These are phyloP conservation scores for Aspergillus novoparasiticus DNA, from an alignment of 2,329 filamentous ascomycete species.

Conservation along the genomic window DNA sequence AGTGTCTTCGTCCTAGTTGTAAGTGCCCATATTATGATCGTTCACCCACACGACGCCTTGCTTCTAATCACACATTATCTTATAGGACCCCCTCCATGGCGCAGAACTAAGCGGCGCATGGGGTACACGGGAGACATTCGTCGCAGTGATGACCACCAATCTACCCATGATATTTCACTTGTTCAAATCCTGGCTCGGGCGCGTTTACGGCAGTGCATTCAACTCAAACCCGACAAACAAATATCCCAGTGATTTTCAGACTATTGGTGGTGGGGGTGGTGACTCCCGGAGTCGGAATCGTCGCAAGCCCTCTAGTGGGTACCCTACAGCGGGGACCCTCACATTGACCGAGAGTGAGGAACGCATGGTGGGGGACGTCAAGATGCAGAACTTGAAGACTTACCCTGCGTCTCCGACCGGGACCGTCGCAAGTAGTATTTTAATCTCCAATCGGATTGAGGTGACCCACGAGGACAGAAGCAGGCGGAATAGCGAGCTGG, in stretches of 20 bases:
- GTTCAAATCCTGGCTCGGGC: conserved; percentile 43
- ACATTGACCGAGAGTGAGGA: conserved; percentile 50
- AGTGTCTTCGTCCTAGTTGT: conserved; percentile 51
- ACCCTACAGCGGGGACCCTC: conserved; percentile 39
- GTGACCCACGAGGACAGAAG: conserved; percentile 29
- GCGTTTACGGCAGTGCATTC: conserved; percentile 41
- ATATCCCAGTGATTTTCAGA: conserved; percentile 35
- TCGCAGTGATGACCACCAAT: conserved; percentile 43
- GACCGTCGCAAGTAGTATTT: conserved; percentile 32
- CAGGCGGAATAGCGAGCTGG: background rate
- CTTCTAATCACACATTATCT: background rate
- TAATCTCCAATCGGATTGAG: conserved; percentile 48
- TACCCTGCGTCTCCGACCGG: conserved; percentile 17
- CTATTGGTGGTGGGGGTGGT: conserved; percentile 29
- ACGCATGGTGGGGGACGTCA: conserved; percentile 48
- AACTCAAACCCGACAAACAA: conserved; percentile 45
- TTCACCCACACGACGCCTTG: background rate
- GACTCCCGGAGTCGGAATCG: conserved; percentile 30
- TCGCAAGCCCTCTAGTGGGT: conserved; percentile 34
- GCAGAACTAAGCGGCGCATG: conserved; percentile 38
- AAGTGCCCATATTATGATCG: conserved; percentile 5
- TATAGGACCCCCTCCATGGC: conserved; percentile 33
- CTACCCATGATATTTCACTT: conserved; percentile 46
- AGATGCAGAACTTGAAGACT: conserved; percentile 41
- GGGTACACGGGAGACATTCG: conserved; percentile 44